Evolutionary conservation across 345 rosid genomes (phyloP).

Genomic region (Syzygium jambos): DNA sequence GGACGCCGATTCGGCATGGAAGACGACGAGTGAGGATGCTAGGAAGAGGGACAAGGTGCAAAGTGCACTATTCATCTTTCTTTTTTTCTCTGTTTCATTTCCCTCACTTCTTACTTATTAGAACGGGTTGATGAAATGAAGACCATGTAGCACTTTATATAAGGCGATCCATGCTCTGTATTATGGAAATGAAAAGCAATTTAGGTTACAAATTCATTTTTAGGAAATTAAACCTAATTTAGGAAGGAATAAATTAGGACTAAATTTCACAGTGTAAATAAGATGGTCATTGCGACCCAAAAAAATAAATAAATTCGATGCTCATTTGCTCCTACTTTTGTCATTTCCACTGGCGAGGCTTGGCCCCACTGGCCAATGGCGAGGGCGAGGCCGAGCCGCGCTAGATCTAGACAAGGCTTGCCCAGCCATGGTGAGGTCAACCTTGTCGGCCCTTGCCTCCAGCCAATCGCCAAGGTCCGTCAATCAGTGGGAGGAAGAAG

Average conservation of each 20-base stretch:
- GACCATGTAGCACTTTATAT: background rate
- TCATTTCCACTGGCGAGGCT: too few species aligned
- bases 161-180: background rate
- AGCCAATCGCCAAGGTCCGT: too few species aligned
- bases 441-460: too few species aligned
- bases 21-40: constrained; percentile 1
- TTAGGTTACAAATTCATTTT: background rate
- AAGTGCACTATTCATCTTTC: background rate
- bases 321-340: too few species aligned
- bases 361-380: too few species aligned
- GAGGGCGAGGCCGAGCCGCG: too few species aligned
- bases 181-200: background rate
- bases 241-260: background rate
- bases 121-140: background rate
- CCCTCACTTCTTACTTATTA: background rate
- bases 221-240: background rate
- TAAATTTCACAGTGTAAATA: background rate
- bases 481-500: too few species aligned
- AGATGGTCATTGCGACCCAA: background rate
- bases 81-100: background rate
- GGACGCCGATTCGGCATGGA: background rate
- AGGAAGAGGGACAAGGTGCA: background rate
- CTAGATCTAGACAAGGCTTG: too few species aligned
- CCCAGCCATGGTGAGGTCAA: too few species aligned
- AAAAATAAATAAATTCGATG: too few species aligned